phyloP scores from a whole-genome alignment of 306 rosid genomes.

The Mucuna pruriens region DNA sequence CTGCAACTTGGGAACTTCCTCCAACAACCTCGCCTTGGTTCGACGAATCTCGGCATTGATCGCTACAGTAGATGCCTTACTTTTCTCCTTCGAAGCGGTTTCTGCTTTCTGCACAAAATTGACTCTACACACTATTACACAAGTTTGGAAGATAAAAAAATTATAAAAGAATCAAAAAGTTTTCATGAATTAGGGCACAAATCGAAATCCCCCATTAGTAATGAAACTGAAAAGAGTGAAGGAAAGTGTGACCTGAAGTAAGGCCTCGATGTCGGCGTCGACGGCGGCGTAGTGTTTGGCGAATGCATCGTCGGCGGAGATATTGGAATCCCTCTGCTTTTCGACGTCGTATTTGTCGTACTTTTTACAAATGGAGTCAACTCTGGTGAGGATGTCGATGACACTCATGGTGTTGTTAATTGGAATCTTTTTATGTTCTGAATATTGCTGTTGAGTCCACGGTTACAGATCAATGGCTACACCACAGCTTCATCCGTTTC shows the following conservation, averaged over 20 bases:
- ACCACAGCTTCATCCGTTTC: not conserved
- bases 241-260: slow-evolving; percentile 55
- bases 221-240: not conserved
- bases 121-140: not conserved
- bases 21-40: slow-evolving; percentile 83
- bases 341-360: slow-evolving; percentile 89
- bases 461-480: not conserved
- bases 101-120: slow-evolving; percentile 86
- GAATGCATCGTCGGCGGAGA: slow-evolving; percentile 93
- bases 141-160: not conserved
- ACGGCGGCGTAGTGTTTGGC: slow-evolving; percentile 80
- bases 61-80: slow-evolving; percentile 85
- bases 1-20: slow-evolving; percentile 96
- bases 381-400: slow-evolving; percentile 92
- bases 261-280: slow-evolving; percentile 77
- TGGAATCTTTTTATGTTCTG: not conserved
- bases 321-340: slow-evolving; percentile 72
- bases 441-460: not conserved
- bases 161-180: not conserved
- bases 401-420: slow-evolving; percentile 64
- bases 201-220: not conserved
- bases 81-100: slow-evolving; percentile 83
- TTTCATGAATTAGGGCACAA: slow-evolving; percentile 17
- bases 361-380: slow-evolving; percentile 90
- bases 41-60: slow-evolving; percentile 99